Evolutionary conservation across 2,329 filamentous ascomycete species (phyloP).

Genomic region (Cladosporium cucumerinum): DNA sequence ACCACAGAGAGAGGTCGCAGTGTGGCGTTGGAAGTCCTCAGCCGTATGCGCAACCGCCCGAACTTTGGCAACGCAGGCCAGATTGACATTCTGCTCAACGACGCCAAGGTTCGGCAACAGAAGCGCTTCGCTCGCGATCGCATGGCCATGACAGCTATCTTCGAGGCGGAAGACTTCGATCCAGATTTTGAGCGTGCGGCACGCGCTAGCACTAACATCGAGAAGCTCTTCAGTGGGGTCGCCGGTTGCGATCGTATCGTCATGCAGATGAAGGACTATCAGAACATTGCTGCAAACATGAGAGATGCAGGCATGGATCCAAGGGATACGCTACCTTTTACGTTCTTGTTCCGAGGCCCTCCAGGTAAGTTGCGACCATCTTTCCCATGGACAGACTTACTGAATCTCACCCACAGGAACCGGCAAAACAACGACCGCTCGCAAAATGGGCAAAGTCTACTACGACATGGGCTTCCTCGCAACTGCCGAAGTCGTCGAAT

Average conservation of each 20-base stretch:
- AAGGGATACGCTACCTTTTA: conserved; percentile 59
- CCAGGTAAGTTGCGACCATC: no score
- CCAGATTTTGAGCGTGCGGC: conserved; percentile 55
- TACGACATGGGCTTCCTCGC: conserved; percentile 70
- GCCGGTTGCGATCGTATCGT: conserved; percentile 59
- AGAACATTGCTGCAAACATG: conserved; percentile 52
- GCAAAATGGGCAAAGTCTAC: conserved; percentile 71
- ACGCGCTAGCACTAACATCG: conserved; percentile 48
- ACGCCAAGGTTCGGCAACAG: conserved; percentile 54
- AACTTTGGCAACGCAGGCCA: conserved; percentile 73
- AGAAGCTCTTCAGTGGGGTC: conserved; percentile 55
- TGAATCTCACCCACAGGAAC: no score
- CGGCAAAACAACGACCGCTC: conserved; percentile 69
- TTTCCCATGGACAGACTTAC: no score
- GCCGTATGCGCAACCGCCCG: conserved; percentile 57
- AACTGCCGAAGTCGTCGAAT: conserved; percentile 59
- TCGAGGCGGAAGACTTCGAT: conserved; percentile 56
- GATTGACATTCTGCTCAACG: conserved; percentile 64
- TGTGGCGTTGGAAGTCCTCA: conserved; percentile 59
- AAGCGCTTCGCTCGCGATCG: conserved; percentile 37
- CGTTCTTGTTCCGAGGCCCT: conserved; percentile 65
- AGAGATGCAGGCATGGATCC: conserved; percentile 54
- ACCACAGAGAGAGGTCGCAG: conserved; percentile 52
- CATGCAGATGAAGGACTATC: conserved; percentile 52
- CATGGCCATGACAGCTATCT: conserved; percentile 27